Percentiles rank a stretch among this genome's conserved stretches.
Evolutionary conservation across 2,329 filamentous ascomycete genomes (phyloP).

Genomic region (Penicillium sp.): DNA sequence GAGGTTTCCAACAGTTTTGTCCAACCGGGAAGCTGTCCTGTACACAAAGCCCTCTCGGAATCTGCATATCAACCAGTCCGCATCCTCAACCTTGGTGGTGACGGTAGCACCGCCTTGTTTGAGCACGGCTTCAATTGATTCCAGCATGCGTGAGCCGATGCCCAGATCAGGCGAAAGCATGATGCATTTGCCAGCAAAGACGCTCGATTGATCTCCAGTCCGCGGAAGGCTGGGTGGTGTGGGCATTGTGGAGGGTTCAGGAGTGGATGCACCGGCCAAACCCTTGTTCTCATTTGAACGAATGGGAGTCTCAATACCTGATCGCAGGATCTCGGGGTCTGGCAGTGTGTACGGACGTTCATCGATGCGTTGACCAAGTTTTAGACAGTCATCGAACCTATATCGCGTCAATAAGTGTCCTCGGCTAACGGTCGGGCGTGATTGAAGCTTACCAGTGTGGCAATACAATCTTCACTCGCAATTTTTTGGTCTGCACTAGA

Average conservation of each 20-base stretch:
- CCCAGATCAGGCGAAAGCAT: constrained; percentile 75
- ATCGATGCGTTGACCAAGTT: constrained; percentile 85
- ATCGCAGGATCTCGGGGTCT: constrained; percentile 77
- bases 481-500: constrained; percentile 62
- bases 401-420: constrained; percentile 20
- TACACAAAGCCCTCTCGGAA: constrained; percentile 83
- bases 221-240: constrained; percentile 31
- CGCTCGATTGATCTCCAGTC: constrained; percentile 59
- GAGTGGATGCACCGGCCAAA: constrained; percentile 67
- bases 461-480: constrained; percentile 79
- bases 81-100: constrained; percentile 64
- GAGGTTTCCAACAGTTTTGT: constrained; percentile 86
- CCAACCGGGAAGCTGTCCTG: constrained; percentile 69
- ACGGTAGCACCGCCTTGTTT: constrained; percentile 69
- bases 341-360: constrained; percentile 85
- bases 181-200: constrained; percentile 77
- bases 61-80: constrained; percentile 83
- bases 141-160: constrained; percentile 66
- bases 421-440: not conserved
- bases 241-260: constrained; percentile 47
- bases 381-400: constrained; percentile 96
- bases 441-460: constrained; percentile 74
- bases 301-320: constrained; percentile 57
- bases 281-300: constrained; percentile 60
- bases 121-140: constrained; percentile 72